phyloP scores from a whole-genome alignment of 2,329 filamentous ascomycete species.

The Aspergillus brunneoviolaceus region DNA sequence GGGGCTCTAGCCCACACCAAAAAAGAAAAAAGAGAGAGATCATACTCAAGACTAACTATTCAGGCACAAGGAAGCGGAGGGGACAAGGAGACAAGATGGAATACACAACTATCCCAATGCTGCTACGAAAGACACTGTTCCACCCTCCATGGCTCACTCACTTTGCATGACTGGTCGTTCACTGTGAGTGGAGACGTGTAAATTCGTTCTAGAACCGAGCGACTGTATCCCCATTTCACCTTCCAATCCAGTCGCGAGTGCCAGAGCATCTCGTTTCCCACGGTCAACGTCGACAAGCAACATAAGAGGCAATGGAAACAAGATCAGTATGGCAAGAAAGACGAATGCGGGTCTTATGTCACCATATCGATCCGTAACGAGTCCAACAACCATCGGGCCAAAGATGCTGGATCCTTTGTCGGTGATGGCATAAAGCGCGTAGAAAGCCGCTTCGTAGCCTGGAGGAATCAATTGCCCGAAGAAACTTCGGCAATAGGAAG shows the following conservation, averaged over 20 bases:
- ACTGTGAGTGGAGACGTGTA: background rate
- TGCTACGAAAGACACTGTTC: background rate
- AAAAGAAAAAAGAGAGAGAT: too few species aligned
- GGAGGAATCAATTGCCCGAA: conserved; percentile 93
- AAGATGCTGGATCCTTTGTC: conserved; percentile 95
- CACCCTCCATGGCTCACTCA: background rate
- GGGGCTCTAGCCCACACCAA: too few species aligned
- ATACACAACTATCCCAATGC: background rate
- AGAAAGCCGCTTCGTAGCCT: conserved; percentile 93
- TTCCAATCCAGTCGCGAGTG: conserved; percentile 57
- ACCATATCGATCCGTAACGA: conserved; percentile 81
- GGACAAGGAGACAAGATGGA: background rate
- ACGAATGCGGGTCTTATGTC: conserved; percentile 85
- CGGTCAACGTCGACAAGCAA: conserved; percentile 81
- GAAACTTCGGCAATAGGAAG: conserved; percentile 85
- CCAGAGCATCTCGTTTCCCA: conserved; percentile 67
- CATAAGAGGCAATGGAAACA: conserved; percentile 79
- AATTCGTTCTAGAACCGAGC: conserved; percentile 28
- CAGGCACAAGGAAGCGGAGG: too few species aligned
- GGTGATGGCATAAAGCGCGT: conserved; percentile 93
- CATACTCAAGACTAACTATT: too few species aligned
- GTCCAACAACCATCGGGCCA: conserved; percentile 88
- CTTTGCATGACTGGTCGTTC: background rate
- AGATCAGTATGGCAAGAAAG: conserved; percentile 84
- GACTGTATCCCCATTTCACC: conserved; percentile 19